A percentile compares a stretch with the other conserved stretches of the same genome.
These are phyloP conservation scores for Xylariaceae sp. DNA, from an alignment of 2,329 filamentous ascomycete genomes.

Conservation along the genomic window DNA sequence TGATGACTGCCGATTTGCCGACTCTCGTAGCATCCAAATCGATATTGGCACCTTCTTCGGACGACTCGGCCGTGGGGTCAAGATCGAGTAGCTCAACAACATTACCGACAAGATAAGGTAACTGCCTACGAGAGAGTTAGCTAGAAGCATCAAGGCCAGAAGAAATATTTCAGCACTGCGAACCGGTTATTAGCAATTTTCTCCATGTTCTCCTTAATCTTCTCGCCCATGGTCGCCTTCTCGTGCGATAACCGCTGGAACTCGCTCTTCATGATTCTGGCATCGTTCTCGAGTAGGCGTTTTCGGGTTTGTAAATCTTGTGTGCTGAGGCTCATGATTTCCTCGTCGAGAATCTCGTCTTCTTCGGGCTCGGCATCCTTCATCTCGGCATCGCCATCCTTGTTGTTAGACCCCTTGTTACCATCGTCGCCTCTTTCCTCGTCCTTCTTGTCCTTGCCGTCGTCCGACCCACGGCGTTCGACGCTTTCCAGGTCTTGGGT, in stretches of 20 bases:
- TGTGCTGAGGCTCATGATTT: conserved; percentile 91
- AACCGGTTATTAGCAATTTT: conserved; percentile 99
- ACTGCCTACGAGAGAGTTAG: conserved; percentile 65
- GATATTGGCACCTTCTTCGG: conserved; percentile 97
- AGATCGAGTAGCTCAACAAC: conserved; percentile 97
- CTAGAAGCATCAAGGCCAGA: not conserved
- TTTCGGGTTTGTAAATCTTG: conserved; percentile 90
- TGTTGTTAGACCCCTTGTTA: conserved; percentile 54
- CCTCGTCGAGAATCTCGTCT: conserved; percentile 85
- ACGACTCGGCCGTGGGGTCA: conserved; percentile 92
- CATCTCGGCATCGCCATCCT: conserved; percentile 85
- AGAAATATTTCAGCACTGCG: conserved; percentile 30
- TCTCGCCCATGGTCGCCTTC: conserved; percentile 93
- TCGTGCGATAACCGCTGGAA: conserved; percentile 92
- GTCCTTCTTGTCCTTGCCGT: conserved; percentile 57
- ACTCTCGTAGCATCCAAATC: conserved; percentile 95
- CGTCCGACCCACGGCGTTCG: conserved; percentile 35
- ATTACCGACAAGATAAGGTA: conserved; percentile 97
- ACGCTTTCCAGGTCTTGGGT: conserved; percentile 30
- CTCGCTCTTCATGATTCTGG: conserved; percentile 98
- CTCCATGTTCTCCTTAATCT: conserved; percentile 98
- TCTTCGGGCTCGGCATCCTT: conserved; percentile 76
- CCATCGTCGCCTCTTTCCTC: conserved; percentile 56
- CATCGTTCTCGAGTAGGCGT: conserved; percentile 94
- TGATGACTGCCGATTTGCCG: conserved; percentile 98